phyloP scores from a whole-genome alignment of 768 basidiomycete species.

The Imleria badia region DNA sequence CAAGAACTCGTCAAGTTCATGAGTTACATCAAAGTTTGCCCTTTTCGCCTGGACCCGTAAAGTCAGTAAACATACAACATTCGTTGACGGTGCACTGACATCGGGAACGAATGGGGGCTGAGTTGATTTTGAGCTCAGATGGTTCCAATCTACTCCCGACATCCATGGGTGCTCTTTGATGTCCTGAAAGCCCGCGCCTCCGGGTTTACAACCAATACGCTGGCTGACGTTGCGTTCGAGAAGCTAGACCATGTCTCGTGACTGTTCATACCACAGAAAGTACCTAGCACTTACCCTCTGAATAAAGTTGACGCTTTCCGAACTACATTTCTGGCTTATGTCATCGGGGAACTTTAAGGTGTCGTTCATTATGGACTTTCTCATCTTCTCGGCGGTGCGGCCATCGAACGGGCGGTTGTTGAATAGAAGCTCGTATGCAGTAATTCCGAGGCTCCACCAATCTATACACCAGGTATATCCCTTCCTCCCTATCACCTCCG shows the following conservation, averaged over 20 bases:
- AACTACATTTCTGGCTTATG: conserved; percentile 57
- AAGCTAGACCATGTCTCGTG: conserved; percentile 48
- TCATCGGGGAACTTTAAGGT: conserved; percentile 75
- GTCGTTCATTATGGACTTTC: conserved; percentile 81
- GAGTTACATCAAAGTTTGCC: conserved; percentile 97
- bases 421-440: conserved; percentile 88
- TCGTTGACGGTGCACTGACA: conserved; percentile 50
- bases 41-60: conserved; percentile 68
- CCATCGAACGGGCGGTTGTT: conserved; percentile 86
- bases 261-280: conserved; percentile 1
- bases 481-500: conserved; percentile 87
- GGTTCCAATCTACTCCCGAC: conserved; percentile 74
- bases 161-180: conserved; percentile 89
- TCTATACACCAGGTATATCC: conserved; percentile 94
- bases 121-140: conserved; percentile 63
- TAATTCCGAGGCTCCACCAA: conserved; percentile 95
- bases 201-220: conserved; percentile 77
- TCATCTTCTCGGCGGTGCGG: conserved; percentile 85
- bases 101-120: conserved; percentile 90
- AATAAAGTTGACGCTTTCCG: conserved; percentile 64
- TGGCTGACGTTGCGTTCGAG: conserved; percentile 78
- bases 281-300: conserved; percentile 52
- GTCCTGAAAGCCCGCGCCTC: conserved; percentile 71
- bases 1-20: conserved; percentile 96
- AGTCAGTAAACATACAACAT: background rate